Conservation (phyloP, 2,329 filamentous ascomycete genomes). For the Aspergillus aculeatinus region DNA sequence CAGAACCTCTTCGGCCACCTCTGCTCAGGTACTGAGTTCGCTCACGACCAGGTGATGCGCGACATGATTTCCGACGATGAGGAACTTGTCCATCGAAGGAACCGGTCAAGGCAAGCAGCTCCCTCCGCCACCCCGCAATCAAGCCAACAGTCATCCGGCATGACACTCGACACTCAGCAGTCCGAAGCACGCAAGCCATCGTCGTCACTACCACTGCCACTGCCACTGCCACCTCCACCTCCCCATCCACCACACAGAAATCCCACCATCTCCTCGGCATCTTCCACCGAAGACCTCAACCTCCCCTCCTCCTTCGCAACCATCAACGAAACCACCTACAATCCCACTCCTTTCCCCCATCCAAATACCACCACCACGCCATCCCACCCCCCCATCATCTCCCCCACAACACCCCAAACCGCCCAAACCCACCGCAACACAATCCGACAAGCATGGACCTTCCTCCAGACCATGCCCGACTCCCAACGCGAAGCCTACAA, state of each 20-base stretch:
- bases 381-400: conserved; percentile 6
- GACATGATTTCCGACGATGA: conserved; percentile 27
- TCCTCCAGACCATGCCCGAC: conserved; percentile 21
- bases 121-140: conserved; percentile 19
- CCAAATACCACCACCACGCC: not conserved
- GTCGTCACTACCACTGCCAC: not conserved
- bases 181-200: no score
- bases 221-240: not conserved
- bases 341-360: not conserved
- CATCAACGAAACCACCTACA: conserved; percentile 6
- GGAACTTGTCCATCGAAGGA: conserved; percentile 15
- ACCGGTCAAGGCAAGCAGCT: conserved; percentile 21
- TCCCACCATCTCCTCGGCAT: not conserved
- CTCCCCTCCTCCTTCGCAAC: conserved; percentile 12
- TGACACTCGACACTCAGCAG: not conserved
- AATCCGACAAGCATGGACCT: conserved; percentile 27
- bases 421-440: conserved; percentile 22
- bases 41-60: conserved; percentile 64
- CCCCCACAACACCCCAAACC: conserved; percentile 4
- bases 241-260: not conserved
- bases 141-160: conserved; percentile 21
- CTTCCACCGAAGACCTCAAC: not conserved
- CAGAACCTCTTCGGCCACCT: conserved; percentile 67
- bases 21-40: conserved; percentile 62
- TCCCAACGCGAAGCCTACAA: conserved; percentile 20